phyloP scores from a whole-genome alignment of 2,329 filamentous ascomycete species.

The Phyllosticta citrichinensis region DNA sequence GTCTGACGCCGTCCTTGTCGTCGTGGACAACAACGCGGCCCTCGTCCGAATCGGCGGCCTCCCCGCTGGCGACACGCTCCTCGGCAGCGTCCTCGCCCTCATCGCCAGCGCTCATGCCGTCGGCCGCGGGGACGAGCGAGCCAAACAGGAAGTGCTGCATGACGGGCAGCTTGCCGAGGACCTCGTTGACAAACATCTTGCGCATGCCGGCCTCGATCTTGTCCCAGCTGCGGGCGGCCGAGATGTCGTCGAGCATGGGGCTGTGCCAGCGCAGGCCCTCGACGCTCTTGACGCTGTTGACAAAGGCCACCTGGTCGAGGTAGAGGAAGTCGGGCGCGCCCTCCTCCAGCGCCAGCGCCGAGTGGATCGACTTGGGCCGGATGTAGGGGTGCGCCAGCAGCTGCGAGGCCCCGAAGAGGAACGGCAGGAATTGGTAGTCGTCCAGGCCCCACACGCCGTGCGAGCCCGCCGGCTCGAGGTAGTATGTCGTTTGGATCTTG shows the following conservation, averaged over 20 bases:
- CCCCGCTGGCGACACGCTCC: slow-evolving; percentile 13
- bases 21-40: slow-evolving; percentile 48
- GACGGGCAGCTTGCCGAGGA: slow-evolving; percentile 84
- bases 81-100: slow-evolving; percentile 37
- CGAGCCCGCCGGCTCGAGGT: slow-evolving; percentile 66
- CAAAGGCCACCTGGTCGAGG: slow-evolving; percentile 83
- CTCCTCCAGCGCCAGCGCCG: slow-evolving; percentile 77
- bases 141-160: slow-evolving; percentile 99
- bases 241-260: slow-evolving; percentile 97
- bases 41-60: slow-evolving; percentile 31
- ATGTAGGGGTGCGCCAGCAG: slow-evolving; percentile 56
- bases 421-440: slow-evolving; percentile 45
- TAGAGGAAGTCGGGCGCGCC: slow-evolving; percentile 78
- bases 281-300: slow-evolving; percentile 93
- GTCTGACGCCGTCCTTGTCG: slow-evolving; percentile 55
- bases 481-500: slow-evolving; percentile 79
- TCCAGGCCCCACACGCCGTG: slow-evolving; percentile 45
- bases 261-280: slow-evolving; percentile 92
- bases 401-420: slow-evolving; percentile 40
- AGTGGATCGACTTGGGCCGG: slow-evolving; percentile 60
- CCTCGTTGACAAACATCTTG: slow-evolving; percentile 91
- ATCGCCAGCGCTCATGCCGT: slow-evolving; percentile 64
- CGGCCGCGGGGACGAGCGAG: slow-evolving; percentile 65
- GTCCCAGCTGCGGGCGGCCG: slow-evolving; percentile 73
- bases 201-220: slow-evolving; percentile 95